Base-by-base conservation (phyloP, 2,329 filamentous ascomycete genomes). In the Elsinoe fawcettii region DNA sequence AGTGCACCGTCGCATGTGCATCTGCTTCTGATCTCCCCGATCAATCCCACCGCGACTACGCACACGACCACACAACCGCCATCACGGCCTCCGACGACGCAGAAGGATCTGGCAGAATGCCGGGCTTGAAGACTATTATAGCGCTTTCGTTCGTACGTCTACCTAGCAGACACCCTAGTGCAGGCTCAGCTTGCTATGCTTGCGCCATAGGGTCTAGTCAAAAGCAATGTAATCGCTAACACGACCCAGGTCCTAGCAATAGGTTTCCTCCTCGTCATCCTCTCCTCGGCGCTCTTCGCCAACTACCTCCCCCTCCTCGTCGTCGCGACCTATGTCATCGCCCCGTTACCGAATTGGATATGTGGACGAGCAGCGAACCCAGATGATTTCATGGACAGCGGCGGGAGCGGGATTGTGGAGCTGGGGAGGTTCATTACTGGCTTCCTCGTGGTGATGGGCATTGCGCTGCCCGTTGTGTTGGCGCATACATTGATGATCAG, bases 91-190 rank as follows among this genome's bases (percentile, higher is more conserved):
- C 53, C n/a, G 47, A 27, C 51, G 54, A 46, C 41, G 41, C 39
- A 56, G 27, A 43, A 22, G 18, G 46, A 18, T 27, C 58, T 56
- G 56, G 51, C 60, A 66, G 76, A 76, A 82, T 88, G 78, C 90
- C 93, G 66, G 93, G 93, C 71, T 85, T 99, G 69, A 97, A 96
- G 78, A 99, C 93, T 65, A 99, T 99, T 75, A 99, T 99, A 74
- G 90, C 89, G 63, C 88, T 99, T 66, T 97, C 93, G 71, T 99
- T 99, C 76, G 93, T 88, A 82, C 57, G 83, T 60, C 46, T 55
- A 23, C 60, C 46, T n/a, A n/a, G n/a, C n/a, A n/a, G n/a, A n/a
- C n/a, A n/a, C n/a, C n/a, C n/a, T n/a, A n/a, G n/a, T n/a, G n/a
- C n/a, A n/a, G n/a, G 16, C 27, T 53, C 12, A 61, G 61, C 63